Conservation (phyloP, 2,329 filamentous ascomycete genomes). For the Cladosporium sp. region DNA sequence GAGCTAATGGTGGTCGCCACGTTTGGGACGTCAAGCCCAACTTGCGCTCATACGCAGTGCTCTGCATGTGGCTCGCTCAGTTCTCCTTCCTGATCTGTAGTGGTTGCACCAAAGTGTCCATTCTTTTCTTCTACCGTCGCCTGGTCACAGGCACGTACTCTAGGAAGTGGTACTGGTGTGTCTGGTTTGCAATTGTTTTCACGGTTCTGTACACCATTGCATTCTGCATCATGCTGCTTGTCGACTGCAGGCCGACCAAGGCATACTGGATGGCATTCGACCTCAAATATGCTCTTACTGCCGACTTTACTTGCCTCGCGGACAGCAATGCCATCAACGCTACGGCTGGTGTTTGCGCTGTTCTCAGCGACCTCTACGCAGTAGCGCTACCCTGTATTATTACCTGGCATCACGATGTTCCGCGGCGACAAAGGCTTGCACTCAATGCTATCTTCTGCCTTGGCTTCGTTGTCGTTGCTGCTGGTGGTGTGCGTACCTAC, state of each 20-base stretch:
- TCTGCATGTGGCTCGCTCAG: constrained; percentile 38
- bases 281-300: constrained; percentile 32
- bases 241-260: constrained; percentile 42
- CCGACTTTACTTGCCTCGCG: constrained; percentile 36
- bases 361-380: constrained; percentile 44
- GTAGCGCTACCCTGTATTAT: constrained; percentile 46
- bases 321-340: constrained; percentile 43
- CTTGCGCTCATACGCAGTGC: constrained; percentile 23
- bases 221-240: constrained; percentile 37
- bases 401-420: constrained; percentile 47
- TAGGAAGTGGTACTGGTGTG: constrained; percentile 38
- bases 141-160: constrained; percentile 40
- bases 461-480: constrained; percentile 43
- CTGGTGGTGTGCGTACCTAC: constrained; percentile 40
- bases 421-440: constrained; percentile 45
- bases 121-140: constrained; percentile 45
- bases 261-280: constrained; percentile 44
- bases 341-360: constrained; percentile 41
- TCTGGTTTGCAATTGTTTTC: constrained; percentile 40
- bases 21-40: constrained; percentile 37
- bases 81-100: constrained; percentile 36
- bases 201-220: constrained; percentile 41
- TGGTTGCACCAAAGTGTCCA: constrained; percentile 39
- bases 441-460: constrained; percentile 47
- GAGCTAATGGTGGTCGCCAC: constrained; percentile 35